Base-by-base conservation (phyloP, 2,329 filamentous ascomycete genomes). In the Fusarium sambucinum region DNA sequence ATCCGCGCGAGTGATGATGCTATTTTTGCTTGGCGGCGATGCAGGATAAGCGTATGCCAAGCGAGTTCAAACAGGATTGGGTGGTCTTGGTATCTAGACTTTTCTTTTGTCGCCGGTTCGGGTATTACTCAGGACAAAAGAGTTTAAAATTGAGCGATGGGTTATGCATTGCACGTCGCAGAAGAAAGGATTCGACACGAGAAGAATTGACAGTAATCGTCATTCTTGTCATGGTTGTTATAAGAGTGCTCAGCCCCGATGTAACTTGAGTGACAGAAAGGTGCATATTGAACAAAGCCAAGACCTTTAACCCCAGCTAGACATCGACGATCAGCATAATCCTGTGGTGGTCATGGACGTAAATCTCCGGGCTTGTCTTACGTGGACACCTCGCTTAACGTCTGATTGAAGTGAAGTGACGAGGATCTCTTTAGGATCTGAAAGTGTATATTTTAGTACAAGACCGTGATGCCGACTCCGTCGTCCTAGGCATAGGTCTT, bases 11-110 rank as follows among this genome's bases (percentile, higher is more conserved):
- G 21, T 30, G 50, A 63, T 63, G 60, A 63, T 63, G 59, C 51
- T 57, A 37, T 50, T 40, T 48, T 63, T 63, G 60, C 60, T 63
- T 63, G 60, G 60, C 60, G 51, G 13, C 10, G 10, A 17, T 33
- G 56, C 33, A 32, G 46, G 58, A 54, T 32, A 44, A 61, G 56
- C 23, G 44, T 40, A 13, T 45, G 60, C 60, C 59, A 63, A 63
- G 60, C 5, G 44, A 5, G 5, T 38, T 33, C 29, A 63, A 63
- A 57, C 60, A 56, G 38, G 60, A 63, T 63, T 63, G 40, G 50
- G 58, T 6, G 16, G 29, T 19, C 14, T 45, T 25, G 30, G 35
- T 38, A 7, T 9, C 19, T 27, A 3, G 27, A 9, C 6, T 27
- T 9, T 5, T 21, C n/a, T 25, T 9, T 5, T 21, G 33, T 10